Base-by-base conservation (phyloP, 345 rosid species). In the Euphorbia tirucalli region DNA sequence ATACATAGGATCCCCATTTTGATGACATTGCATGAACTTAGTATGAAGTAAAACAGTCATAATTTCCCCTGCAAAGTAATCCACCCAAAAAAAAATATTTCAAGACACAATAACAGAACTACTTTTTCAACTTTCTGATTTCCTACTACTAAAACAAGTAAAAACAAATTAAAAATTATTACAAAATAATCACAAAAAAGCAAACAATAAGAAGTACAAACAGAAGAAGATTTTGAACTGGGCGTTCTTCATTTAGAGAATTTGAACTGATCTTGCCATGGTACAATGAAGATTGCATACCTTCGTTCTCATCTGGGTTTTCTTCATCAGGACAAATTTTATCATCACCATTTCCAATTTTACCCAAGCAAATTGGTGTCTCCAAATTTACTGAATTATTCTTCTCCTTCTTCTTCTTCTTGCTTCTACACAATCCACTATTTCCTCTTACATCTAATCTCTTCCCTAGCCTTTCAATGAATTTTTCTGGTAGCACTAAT, bases 361-460 rank as follows among this genome's bases (percentile, higher is more conserved):
- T 32, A 22, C 22, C 71, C 73, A 58, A 71, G 62, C 88, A 85
- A 73, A 32, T 31, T 27, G 76, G 74, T 4, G 61, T 72, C 74
- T 78, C 74, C 24, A 70, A 72, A 72, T 68, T 74, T 5, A 61
- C 7, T 2, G 79, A 77, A 24, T 67, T 63, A 73, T 66, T 75
- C 46, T 71, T 78, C 48, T 58, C 61, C 46, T 44, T 65, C 59
- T 58, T 37, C 15, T 37, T 62, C 15, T 76, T 70, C 28, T 67
- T 63, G 66, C 80, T 78, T 74, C 75, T 70, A 77, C 85, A 83
- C 10, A 85, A 66, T 18, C 81, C 75, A 44, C 8, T 61, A 19
- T 85, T 85, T 58, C 83, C 86, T 75, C 76, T 74, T 49, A 83
- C 77, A 74, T 82, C 86, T 32, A 83, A 69, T 62, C 86, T 72